These are phyloP conservation scores for Sugiyamaella valdiviana DNA, from an alignment of 805 yeast genomes.

Conservation along the genomic window DNA sequence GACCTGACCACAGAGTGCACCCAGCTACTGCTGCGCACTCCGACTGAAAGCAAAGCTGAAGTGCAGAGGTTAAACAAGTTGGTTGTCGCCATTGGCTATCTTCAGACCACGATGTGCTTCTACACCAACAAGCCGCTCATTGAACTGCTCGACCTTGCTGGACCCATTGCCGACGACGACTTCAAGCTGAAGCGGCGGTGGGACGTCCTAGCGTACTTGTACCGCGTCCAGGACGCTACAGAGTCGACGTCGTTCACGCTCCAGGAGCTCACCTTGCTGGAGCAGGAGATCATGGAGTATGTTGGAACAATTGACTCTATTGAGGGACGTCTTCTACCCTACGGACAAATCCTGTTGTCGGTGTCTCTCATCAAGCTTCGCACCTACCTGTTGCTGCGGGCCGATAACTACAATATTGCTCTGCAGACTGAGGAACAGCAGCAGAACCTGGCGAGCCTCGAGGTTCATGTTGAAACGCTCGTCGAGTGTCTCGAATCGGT, in stretches of 20 bases:
- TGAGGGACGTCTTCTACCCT: slow-evolving; percentile 1
- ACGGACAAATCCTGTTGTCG: not conserved
- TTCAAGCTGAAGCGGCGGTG: slow-evolving; percentile 1
- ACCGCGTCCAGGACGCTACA: not conserved
- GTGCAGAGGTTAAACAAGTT: not conserved
- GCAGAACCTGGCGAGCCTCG: not conserved
- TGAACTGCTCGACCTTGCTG: not conserved
- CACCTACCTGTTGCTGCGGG: not conserved
- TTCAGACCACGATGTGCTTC: not conserved
- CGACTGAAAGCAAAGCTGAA: not conserved
- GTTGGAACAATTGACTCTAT: not conserved
- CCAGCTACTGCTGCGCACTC: not conserved
- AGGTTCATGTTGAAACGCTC: not conserved
- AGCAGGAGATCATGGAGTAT: not conserved
- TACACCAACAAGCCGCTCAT: not conserved
- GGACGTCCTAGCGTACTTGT: not conserved
- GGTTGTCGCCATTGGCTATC: not conserved
- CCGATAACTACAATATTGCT: not conserved
- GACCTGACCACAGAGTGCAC: not conserved
- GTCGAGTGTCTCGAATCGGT: not conserved
- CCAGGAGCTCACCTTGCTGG: not conserved
- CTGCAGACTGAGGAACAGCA: not conserved
- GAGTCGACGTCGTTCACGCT: not conserved
- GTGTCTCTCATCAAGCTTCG: not conserved
- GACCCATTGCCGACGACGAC: not conserved